phyloP scores from a whole-genome alignment of 2,329 filamentous ascomycete species.

The Sclerotinia minor region DNA sequence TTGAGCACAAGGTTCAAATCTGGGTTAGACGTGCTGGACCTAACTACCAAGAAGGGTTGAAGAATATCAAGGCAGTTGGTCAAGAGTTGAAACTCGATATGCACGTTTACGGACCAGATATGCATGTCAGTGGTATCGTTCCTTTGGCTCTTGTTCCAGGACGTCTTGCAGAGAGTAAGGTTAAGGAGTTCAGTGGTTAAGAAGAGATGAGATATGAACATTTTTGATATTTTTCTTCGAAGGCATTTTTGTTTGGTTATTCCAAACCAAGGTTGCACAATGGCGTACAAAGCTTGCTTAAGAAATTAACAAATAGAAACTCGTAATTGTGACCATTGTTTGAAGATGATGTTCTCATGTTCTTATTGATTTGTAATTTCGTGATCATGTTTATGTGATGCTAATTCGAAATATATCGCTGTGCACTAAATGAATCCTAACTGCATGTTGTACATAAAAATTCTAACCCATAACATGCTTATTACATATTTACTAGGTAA shows the following conservation, averaged over 20 bases:
- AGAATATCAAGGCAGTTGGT: conserved; percentile 98
- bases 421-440: too few species aligned
- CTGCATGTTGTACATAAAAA: too few species aligned
- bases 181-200: conserved; percentile 55
- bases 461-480: too few species aligned
- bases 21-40: conserved; percentile 89
- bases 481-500: too few species aligned
- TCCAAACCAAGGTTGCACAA: conserved; percentile 29
- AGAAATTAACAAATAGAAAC: conserved; percentile 39
- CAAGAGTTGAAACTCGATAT: conserved; percentile 93
- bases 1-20: conserved; percentile 97
- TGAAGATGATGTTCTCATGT: not conserved
- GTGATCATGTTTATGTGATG: not conserved
- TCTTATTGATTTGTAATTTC: not conserved
- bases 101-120: conserved; percentile 81
- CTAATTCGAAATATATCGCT: not conserved
- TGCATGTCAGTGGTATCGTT: conserved; percentile 93
- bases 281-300: conserved; percentile 37
- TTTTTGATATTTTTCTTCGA: conserved; percentile 30
- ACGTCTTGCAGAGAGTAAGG: conserved; percentile 61
- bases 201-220: conserved; percentile 26
- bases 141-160: conserved; percentile 78
- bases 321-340: conserved; percentile 34
- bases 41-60: conserved; percentile 99
- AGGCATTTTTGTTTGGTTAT: conserved; percentile 31